Percentiles rank a stretch among this genome's conserved stretches.
Conservation (phyloP, 257 asterid genomes). For the Ligustrum vulgare region DNA sequence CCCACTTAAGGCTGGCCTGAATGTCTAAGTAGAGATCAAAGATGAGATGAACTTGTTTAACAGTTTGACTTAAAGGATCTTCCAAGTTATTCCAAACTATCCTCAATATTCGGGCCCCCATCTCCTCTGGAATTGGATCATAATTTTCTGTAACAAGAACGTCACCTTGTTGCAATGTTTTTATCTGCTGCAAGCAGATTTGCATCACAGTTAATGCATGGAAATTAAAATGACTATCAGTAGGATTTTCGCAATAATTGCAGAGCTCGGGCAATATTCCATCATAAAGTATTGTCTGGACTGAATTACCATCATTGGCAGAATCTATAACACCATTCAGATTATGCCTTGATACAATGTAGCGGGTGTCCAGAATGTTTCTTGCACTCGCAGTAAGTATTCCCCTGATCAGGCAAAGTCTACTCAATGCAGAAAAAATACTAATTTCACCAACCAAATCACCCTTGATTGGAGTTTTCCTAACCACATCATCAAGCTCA, state of each 20-base stretch:
- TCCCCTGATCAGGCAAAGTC: conserved; percentile 92
- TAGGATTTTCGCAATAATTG: conserved; percentile 73
- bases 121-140: conserved; percentile 67
- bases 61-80: conserved; percentile 96
- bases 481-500: conserved; percentile 34
- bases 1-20: conserved; percentile 62
- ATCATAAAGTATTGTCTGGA: conserved; percentile 74
- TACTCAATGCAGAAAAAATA: conserved; percentile 58
- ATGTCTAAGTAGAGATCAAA: conserved; percentile 89
- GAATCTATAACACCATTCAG: conserved; percentile 24
- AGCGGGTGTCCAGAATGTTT: conserved; percentile 57
- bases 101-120: conserved; percentile 68
- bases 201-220: conserved; percentile 93
- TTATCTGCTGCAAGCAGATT: conserved; percentile 94
- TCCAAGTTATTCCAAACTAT: conserved; percentile 94
- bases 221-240: conserved; percentile 85
- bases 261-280: conserved; percentile 89
- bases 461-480: conserved; percentile 54
- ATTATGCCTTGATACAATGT: conserved; percentile 36
- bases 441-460: conserved; percentile 56
- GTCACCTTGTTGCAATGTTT: conserved; percentile 59
- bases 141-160: conserved; percentile 32
- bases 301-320: conserved; percentile 30
- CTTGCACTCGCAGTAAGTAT: conserved; percentile 92
- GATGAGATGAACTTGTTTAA: conserved; percentile 90